Evolutionary conservation across 2,329 filamentous ascomycete genomes (phyloP), one percentile per base, ranked within the genome.

Genomic region (Macrophomina pseudophaseolina): DNA sequence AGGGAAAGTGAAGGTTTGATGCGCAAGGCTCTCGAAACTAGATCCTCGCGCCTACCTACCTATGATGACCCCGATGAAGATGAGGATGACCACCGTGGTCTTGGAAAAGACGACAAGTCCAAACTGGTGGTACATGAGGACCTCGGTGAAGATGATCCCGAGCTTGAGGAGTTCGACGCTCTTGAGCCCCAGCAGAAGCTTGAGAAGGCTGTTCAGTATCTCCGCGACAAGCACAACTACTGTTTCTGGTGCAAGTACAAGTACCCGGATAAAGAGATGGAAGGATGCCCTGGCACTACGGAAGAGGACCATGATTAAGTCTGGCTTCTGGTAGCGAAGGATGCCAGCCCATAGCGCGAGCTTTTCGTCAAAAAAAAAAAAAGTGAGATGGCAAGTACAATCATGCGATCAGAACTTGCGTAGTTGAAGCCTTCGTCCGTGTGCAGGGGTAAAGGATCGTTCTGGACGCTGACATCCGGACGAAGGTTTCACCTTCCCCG

Each of bases 171-270:
- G 66, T 97, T 97, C 72, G 88, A 93, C 73, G 86, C 85, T 1
- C 80, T 94, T 52, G 86, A 88, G 28, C 82, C 88, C 1, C 81
- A 81, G 1, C 90, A 96, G 72, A 87, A 88, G 70, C 79, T 98
- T 69, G 80, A 82, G 8, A 87, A 83, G 71, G 78, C 96, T 14
- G 85, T 97, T 9, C 76, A 80, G 18, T 89, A 91, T 78, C 78
- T 99, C 64, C 86, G 95, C 44, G 82, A 88, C 58, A 86, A 86
- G 74, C 87, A 93, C 74, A 80, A 84, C 52, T 99, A 99, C 76
- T 99, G 95, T 80, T 97, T 97, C 76, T 99, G 94, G 91, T 99
- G 95, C 80, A 98, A 97, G 77, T 91, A 86, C 78, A 83, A 83
- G 63, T 99, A 97, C 76, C 86, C 88, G 0, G 88, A 93, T 73